phyloP scores from a whole-genome alignment of 148 eudicot species.

The Chenopodium suecicum region DNA sequence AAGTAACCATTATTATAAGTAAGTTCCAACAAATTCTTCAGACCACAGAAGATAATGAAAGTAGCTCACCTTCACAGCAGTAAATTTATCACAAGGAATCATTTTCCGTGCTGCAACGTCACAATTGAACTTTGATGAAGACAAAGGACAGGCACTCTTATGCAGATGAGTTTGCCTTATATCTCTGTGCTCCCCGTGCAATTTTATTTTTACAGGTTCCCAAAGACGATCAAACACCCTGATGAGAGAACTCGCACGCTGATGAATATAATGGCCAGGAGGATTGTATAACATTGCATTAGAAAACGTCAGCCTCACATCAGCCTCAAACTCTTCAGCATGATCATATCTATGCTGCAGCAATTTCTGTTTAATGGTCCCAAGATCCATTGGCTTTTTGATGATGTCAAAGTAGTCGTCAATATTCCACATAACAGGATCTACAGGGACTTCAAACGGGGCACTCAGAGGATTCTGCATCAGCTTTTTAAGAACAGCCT shows the following conservation, averaged over 20 bases:
- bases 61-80: slow-evolving; percentile 18
- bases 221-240: slow-evolving; percentile 44
- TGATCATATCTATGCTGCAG: slow-evolving; percentile 38
- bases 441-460: slow-evolving; percentile 67
- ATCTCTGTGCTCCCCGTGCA: slow-evolving; percentile 21
- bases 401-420: slow-evolving; percentile 77
- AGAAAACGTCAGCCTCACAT: slow-evolving; percentile 74
- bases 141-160: slow-evolving; percentile 7
- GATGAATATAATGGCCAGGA: slow-evolving; percentile 47
- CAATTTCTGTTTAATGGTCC: slow-evolving; percentile 61
- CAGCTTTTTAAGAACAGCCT: slow-evolving; percentile 44
- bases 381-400: slow-evolving; percentile 86
- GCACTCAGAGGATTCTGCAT: slow-evolving; percentile 39
- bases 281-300: slow-evolving; percentile 90
- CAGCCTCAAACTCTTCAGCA: slow-evolving; percentile 65
- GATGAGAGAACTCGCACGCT: slow-evolving; percentile 48
- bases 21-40: not conserved
- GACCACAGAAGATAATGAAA: not conserved
- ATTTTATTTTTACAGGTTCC: slow-evolving; percentile 49
- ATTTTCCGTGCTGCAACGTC: not conserved
- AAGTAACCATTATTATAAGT: too few species aligned
- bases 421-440: slow-evolving; percentile 50
- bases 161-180: slow-evolving; percentile 6
- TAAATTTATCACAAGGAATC: not conserved
- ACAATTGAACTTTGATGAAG: slow-evolving; percentile 13